Evolutionary conservation across 2,329 filamentous ascomycete genomes (phyloP), one percentile per base, ranked within the genome.

Genomic region (Monosporascus sp.): DNA sequence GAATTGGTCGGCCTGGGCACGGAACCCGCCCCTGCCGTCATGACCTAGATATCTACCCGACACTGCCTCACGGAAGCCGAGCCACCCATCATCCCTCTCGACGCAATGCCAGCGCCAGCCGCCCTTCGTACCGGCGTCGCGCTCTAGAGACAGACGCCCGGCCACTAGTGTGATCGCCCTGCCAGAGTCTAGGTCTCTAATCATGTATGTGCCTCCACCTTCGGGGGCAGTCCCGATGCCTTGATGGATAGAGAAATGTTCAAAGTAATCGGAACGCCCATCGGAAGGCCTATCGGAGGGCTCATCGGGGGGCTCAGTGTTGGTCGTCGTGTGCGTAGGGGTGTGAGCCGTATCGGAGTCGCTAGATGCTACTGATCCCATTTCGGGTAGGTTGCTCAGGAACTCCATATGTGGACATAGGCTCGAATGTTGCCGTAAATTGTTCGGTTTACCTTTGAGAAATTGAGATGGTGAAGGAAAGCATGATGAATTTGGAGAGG

Each of bases 51-150:
- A 56, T 8, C 17, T 48, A 6, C 53, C 51, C 9, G 54, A 59
- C 9, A 56, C 50, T 6, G 22, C 39, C 6, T 61, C 48, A 11
- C 50, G 50, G 38, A 60, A 59, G 2, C 52, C 53, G 15, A 59
- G 25, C 53, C 50, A 61, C 3, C 56, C 53, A 6, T 52, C 38
- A 1, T 3, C 3, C 7, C 18, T 36, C 20, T 59, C 56, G 22
- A 44, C 48, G 47, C 54, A 60, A 15, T 20, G 24, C 58, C 56
- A 61, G 2, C 55, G 54, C 56, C 58, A 61, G 1, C 59, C 59
- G 5, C 54, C 58, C 7, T 49, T 27, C 0, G 41, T 43, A 18
- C 50, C 50, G 4, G 31, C 17, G 5, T 54, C 48, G 1, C 1
- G 7, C 11, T 14, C 3, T 6, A 55, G 43, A 7, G 49, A 50